Evolutionary conservation across 2,329 filamentous ascomycete species (phyloP), one percentile per base, ranked within the genome.

Genomic region (Neonectria punicea): DNA sequence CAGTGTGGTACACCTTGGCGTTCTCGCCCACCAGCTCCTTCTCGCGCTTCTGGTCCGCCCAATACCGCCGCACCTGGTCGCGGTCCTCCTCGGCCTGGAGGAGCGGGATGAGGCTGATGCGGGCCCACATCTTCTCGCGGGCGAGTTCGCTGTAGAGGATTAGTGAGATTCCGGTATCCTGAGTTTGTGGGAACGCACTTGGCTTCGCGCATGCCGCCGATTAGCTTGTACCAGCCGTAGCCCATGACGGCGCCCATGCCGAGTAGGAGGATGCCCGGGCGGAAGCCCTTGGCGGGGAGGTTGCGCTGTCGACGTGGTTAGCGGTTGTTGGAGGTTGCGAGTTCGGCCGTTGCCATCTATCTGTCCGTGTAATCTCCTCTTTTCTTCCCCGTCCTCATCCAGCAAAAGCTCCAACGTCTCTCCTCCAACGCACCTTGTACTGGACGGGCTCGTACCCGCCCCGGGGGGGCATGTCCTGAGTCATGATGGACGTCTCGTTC

Each of bases 91-190:
- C 96, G 61, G 96, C 96, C 80, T 98, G 95, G 69, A 99, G 89
- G 69, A 97, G 84, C 63, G 96, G 96, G 76, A 95, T 96, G 70
- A 99, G 87, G 83, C 98, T 90, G 82, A 99, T 97, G 78, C 96
- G 92, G 67, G 93, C 89, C 96, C 96, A 99, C 89, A 97, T 96
- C 86, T 98, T 99, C 79, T 99, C 96, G 75, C 96, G 93, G 69
- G 90, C 93, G 72, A 97, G 90, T 82, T 99, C 96, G 78, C 94
- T 98, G 5, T 13, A 9, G 58, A 39, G n/a, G 53, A 39, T 39
- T 13, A 34, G 32, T 34, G 32, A 4, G 22, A 22, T 22, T 22
- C 22, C 22, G 22, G 22, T 22, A 22, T 22, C 22, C 22, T 22
- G 22, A 36, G 11, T 5, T 10, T 13, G 34, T 16, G 0, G 4